A percentile compares a stretch with the other conserved stretches of the same genome.
Conservation (phyloP, 2,329 filamentous ascomycete genomes). For the Clarireedia paspali region DNA sequence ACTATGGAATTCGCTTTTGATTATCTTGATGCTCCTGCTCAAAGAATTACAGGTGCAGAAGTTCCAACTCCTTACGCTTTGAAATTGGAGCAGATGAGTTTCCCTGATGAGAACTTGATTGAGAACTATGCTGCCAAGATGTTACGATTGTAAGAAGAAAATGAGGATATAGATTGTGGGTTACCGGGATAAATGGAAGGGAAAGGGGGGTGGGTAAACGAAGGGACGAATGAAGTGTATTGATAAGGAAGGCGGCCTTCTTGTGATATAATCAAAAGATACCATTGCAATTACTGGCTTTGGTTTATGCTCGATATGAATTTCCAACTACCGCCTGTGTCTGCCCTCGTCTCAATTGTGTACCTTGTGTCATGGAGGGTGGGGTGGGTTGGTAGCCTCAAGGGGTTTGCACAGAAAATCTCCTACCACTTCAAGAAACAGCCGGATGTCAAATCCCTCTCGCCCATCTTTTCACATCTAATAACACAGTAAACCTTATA, state of each 20-base stretch:
- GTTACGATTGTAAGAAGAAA: constrained; percentile 55
- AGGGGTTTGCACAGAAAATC: too few species aligned
- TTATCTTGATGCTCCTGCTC: constrained; percentile 89
- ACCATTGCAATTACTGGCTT: too few species aligned
- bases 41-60: constrained; percentile 92
- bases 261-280: constrained; percentile 8
- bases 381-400: too few species aligned
- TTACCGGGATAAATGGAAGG: not conserved
- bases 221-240: not conserved
- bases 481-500: too few species aligned
- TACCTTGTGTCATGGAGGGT: too few species aligned
- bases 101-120: constrained; percentile 86
- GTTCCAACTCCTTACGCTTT: constrained; percentile 93
- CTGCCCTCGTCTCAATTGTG: too few species aligned
- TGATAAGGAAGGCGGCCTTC: constrained; percentile 1
- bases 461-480: too few species aligned
- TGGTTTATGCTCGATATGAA: too few species aligned
- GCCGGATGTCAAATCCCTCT: too few species aligned
- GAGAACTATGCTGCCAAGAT: constrained; percentile 85
- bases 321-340: too few species aligned
- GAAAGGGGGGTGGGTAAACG: not conserved
- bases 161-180: not conserved
- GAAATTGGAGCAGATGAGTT: constrained; percentile 89
- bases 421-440: too few species aligned
- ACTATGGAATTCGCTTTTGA: constrained; percentile 98